These are phyloP conservation scores for Phlebopus sp. DNA, from an alignment of 1,284 basidiomycete species.

Conservation along the genomic window DNA sequence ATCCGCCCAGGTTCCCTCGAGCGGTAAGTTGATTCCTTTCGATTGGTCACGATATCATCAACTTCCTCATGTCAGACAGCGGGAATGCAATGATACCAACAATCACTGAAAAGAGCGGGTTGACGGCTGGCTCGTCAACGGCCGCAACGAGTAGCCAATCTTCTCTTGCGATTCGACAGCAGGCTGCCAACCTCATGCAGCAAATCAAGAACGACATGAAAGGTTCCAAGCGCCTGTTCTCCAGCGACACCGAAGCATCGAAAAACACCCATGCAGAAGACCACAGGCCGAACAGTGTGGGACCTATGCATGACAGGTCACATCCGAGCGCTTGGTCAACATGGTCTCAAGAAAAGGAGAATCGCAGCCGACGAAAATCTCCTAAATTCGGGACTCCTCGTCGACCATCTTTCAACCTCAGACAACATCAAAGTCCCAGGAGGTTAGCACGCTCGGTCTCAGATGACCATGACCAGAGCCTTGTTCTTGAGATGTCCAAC, in stretches of 20 bases:
- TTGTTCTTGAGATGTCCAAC: slow-evolving; percentile 32
- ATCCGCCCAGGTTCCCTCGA: slow-evolving; percentile 1
- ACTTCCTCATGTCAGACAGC: slow-evolving; percentile 13
- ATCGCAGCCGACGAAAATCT: slow-evolving; percentile 20
- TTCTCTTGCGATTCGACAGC: slow-evolving; percentile 65
- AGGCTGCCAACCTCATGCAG: slow-evolving; percentile 78
- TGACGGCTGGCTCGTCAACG: slow-evolving; percentile 24
- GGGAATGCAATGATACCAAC: slow-evolving; percentile 11
- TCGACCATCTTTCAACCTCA: slow-evolving; percentile 21
- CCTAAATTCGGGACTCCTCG: slow-evolving; percentile 27
- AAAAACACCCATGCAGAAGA: slow-evolving; percentile 39
- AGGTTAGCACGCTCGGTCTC: slow-evolving; percentile 23
- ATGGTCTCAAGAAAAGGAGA: slow-evolving; percentile 16
- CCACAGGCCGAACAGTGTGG: slow-evolving; percentile 19
- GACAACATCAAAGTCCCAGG: slow-evolving; percentile 25
- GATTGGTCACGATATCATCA: neutral
- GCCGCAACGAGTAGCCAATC: slow-evolving; percentile 41
- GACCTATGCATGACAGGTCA: slow-evolving; percentile 17
- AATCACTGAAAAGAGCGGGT: slow-evolving; percentile 10
- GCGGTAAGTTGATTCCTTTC: slow-evolving; percentile 14
- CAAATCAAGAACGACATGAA: slow-evolving; percentile 78
- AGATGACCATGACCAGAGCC: slow-evolving; percentile 26
- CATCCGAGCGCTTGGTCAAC: slow-evolving; percentile 19
- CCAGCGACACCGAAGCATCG: slow-evolving; percentile 57
- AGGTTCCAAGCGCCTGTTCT: slow-evolving; percentile 65